These are phyloP conservation scores for Rubia peregrina DNA, from an alignment of 305 asterid species.

Conservation along the genomic window DNA sequence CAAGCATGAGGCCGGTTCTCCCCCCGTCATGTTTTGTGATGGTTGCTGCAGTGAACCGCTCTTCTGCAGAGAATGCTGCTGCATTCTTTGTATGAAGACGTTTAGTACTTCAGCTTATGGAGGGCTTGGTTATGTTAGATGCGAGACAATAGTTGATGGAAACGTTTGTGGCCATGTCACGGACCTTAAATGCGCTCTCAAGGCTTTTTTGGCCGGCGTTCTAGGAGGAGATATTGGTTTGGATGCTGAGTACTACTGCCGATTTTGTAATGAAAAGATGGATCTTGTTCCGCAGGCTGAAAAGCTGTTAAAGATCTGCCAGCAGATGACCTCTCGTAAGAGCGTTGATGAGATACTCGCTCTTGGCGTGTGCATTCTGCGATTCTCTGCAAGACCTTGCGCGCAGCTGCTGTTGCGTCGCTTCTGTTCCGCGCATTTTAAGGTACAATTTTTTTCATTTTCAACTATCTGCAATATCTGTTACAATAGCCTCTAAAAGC, in stretches of 20 bases:
- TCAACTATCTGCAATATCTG: too few relatives aligned
- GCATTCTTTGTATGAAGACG: slow-evolving; percentile 58
- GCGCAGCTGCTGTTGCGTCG: too few relatives aligned
- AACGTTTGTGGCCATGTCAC: slow-evolving; percentile 61
- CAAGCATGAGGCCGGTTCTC: slow-evolving; percentile 19
- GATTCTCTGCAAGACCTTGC: too few relatives aligned
- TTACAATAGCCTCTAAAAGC: too few relatives aligned
- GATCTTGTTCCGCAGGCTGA: slow-evolving; percentile 51
- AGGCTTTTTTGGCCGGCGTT: slow-evolving; percentile 71
- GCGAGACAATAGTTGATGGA: slow-evolving; percentile 48
- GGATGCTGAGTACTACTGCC: slow-evolving; percentile 75
- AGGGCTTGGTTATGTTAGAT: slow-evolving; percentile 44
- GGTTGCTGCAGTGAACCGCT: slow-evolving; percentile 59
- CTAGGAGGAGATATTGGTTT: slow-evolving; percentile 66
- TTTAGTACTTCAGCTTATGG: slow-evolving; percentile 26
- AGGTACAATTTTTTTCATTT: too few relatives aligned
- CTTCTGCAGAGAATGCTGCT: slow-evolving; percentile 77
- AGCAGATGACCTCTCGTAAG: too few relatives aligned
- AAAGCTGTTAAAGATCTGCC: not conserved
- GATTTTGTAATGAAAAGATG: slow-evolving; percentile 75
- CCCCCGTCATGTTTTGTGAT: slow-evolving; percentile 50
- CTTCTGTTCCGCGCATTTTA: too few relatives aligned
- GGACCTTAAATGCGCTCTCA: slow-evolving; percentile 59
- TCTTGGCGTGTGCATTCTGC: too few relatives aligned
- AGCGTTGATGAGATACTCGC: too few relatives aligned